phyloP scores from a whole-genome alignment of 495 filamentous ascomycete genomes.

The Tuber calosporum region DNA sequence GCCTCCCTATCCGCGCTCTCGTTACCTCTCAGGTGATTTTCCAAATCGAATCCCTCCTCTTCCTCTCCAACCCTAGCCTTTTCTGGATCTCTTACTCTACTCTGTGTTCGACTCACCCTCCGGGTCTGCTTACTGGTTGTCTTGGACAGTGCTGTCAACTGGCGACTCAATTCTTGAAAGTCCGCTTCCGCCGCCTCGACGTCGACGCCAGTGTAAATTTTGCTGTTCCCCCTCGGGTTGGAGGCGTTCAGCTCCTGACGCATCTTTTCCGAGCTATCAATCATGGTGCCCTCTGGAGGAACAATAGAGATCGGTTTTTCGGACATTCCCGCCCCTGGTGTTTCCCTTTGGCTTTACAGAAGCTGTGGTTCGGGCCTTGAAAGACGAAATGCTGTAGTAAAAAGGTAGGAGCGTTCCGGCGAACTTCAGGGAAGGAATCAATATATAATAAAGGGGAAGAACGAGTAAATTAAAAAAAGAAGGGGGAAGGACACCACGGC shows the following conservation, averaged over 20 bases:
- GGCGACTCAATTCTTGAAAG: conserved; percentile 65
- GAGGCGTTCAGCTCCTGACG: conserved; percentile 42
- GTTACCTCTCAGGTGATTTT: conserved; percentile 60
- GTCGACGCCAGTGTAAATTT: conserved; percentile 51
- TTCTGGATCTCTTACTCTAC: conserved; percentile 42
- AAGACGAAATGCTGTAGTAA: not conserved
- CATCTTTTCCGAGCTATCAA: conserved; percentile 45
- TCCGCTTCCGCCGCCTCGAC: conserved; percentile 67
- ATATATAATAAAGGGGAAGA: not conserved
- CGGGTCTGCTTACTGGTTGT: conserved; percentile 46
- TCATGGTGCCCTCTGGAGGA: conserved; percentile 45
- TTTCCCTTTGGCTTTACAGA: not conserved
- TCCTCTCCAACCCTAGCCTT: conserved; percentile 35
- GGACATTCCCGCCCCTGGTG: not conserved
- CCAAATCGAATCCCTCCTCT: conserved; percentile 59
- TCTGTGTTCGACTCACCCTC: conserved; percentile 45
- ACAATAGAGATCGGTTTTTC: not conserved
- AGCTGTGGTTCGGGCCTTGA: not conserved
- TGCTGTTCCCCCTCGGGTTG: conserved; percentile 37
- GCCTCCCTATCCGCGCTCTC: conserved; percentile 62
- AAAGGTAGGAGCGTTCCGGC: not conserved
- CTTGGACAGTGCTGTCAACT: conserved; percentile 61
- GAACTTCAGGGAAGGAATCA: not conserved
- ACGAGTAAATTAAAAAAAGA: not conserved
- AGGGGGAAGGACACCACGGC: not conserved